A percentile compares a stretch with the other conserved stretches of the same genome.
phyloP scores from a whole-genome alignment of 2,329 filamentous ascomycete genomes.

The Scedosporium boydii region DNA sequence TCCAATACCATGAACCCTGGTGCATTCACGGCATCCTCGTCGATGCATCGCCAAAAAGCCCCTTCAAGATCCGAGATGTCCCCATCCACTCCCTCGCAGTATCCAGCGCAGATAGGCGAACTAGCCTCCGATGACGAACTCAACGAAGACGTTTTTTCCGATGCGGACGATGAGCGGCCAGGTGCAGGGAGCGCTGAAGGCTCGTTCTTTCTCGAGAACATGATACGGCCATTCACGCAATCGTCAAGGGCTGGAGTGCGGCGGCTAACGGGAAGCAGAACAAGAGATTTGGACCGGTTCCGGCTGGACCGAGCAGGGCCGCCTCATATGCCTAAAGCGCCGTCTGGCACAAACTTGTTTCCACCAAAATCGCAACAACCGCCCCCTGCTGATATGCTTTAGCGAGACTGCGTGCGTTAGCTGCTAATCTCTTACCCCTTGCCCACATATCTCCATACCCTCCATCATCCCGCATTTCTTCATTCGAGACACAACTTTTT shows the following conservation, averaged over 20 bases:
- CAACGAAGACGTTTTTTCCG: slow-evolving; percentile 66
- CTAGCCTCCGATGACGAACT: slow-evolving; percentile 70
- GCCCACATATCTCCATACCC: not conserved
- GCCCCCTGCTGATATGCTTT: slow-evolving; percentile 27
- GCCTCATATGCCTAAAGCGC: slow-evolving; percentile 31
- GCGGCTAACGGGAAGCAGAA: slow-evolving; percentile 48
- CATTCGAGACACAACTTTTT: not conserved
- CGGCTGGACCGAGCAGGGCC: slow-evolving; percentile 22
- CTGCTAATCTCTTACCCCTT: not conserved
- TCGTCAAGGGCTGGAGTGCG: slow-evolving; percentile 50
- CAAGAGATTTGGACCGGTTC: slow-evolving; percentile 27
- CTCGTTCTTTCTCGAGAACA: slow-evolving; percentile 49
- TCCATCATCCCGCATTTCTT: not conserved
- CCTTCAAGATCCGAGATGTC: not conserved
- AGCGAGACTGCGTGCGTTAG: not conserved
- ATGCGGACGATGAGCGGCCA: slow-evolving; percentile 55
- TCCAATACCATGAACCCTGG: slow-evolving; percentile 54
- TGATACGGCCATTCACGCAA: slow-evolving; percentile 50
- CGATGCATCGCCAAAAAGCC: slow-evolving; percentile 36
- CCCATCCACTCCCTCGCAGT: not conserved
- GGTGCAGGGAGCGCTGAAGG: slow-evolving; percentile 26
- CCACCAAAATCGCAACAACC: slow-evolving; percentile 16
- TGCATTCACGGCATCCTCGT: slow-evolving; percentile 44
- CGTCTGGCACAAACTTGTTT: slow-evolving; percentile 17
- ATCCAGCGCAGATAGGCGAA: slow-evolving; percentile 46